These are phyloP conservation scores for Dunaliella salina DNA, from an alignment of 163 green algal genomes.

Conservation along the genomic window DNA sequence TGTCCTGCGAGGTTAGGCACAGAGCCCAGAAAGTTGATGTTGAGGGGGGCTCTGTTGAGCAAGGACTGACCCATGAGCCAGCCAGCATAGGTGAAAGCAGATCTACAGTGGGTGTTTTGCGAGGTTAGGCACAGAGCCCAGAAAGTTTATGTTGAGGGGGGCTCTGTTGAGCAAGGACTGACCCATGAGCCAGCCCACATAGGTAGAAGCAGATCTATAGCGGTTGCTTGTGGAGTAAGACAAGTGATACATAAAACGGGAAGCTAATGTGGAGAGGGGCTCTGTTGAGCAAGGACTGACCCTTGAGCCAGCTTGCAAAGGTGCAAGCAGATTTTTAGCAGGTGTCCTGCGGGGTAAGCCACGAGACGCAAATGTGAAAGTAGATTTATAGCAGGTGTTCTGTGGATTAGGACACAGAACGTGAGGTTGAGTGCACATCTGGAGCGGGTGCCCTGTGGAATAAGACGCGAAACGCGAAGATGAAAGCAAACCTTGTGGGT, in stretches of 20 bases:
- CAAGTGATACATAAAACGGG: no score
- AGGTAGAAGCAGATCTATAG: slow-evolving; percentile 12
- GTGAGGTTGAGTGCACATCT: no score
- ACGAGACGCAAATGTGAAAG: slow-evolving; percentile 20
- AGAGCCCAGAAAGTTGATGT: slow-evolving; percentile 25
- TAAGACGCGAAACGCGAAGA: no score
- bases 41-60: slow-evolving; percentile 37
- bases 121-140: neutral
- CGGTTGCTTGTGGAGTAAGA: neutral
- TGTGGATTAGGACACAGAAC: no score
- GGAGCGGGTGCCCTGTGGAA: no score
- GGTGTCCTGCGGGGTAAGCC: neutral
- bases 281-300: slow-evolving; percentile 38
- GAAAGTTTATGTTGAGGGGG: slow-evolving; percentile 34
- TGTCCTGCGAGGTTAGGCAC: neutral
- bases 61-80: slow-evolving; percentile 48
- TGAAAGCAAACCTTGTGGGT: no score
- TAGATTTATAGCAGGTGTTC: neutral
- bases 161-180: slow-evolving; percentile 40
- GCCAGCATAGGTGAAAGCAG: slow-evolving; percentile 28
- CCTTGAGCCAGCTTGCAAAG: slow-evolving; percentile 44
- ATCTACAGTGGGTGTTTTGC: neutral
- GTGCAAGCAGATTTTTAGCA: slow-evolving; percentile 8
- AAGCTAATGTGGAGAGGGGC: slow-evolving; percentile 38
- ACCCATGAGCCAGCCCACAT: slow-evolving; percentile 44